Evolutionary conservation across 2,329 filamentous ascomycete species (phyloP).

Genomic region (Bipolaris victoriae): DNA sequence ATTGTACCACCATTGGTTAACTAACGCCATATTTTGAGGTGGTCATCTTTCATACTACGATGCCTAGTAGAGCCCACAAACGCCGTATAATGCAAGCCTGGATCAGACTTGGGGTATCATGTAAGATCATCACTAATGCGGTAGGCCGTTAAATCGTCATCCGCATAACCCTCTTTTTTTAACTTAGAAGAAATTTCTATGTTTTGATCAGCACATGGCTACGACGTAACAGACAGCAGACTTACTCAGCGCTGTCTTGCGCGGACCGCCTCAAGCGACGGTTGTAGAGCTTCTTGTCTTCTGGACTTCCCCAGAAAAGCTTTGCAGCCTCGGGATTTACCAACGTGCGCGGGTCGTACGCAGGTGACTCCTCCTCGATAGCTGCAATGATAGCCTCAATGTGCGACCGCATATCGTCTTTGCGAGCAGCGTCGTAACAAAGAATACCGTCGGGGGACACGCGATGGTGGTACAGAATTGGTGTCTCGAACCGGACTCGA

Average conservation of each 20-base stretch:
- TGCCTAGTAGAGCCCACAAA: conserved; percentile 20
- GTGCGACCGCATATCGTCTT: conserved; percentile 80
- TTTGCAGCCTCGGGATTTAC: conserved; percentile 86
- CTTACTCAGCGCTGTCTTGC: conserved; percentile 59
- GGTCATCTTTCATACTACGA: conserved; percentile 12
- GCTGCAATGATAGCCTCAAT: conserved; percentile 81
- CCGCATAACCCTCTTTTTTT: background rate
- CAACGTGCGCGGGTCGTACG: conserved; percentile 87
- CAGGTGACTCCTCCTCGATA: conserved; percentile 85
- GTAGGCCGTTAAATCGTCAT: conserved; percentile 28
- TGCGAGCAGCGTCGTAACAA: conserved; percentile 73
- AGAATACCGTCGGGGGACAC: conserved; percentile 80
- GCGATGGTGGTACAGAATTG: conserved; percentile 80
- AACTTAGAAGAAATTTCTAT: conserved; percentile 36
- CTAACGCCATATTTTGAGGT: conserved; percentile 7
- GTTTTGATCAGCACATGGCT: background rate
- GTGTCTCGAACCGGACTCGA: conserved; percentile 78
- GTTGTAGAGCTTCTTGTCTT: conserved; percentile 84
- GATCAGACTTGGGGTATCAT: conserved; percentile 38
- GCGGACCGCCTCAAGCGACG: conserved; percentile 80
- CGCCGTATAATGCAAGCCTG: conserved; percentile 37
- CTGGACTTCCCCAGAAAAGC: conserved; percentile 81
- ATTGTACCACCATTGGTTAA: background rate
- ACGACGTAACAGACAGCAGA: background rate
- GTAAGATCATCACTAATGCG: conserved; percentile 31